These are phyloP conservation scores for Hyaloscypha finlandica DNA, from an alignment of 495 filamentous ascomycete species.

Conservation along the genomic window DNA sequence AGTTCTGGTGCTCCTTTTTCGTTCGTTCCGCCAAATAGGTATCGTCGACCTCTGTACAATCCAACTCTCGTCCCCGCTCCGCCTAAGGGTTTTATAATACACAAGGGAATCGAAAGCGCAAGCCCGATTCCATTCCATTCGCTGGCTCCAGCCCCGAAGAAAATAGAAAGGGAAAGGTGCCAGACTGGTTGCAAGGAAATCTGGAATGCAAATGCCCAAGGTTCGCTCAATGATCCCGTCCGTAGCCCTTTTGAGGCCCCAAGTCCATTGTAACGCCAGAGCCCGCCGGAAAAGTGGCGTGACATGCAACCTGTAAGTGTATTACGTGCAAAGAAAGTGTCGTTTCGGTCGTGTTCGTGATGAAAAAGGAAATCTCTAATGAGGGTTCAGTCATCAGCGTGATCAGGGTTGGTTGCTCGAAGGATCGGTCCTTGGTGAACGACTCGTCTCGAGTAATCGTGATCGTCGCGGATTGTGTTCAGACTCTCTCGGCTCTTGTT, in stretches of 20 bases:
- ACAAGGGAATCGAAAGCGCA: background rate
- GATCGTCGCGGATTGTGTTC: conserved; percentile 55
- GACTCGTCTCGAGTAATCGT: conserved; percentile 53
- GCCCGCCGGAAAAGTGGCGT: background rate
- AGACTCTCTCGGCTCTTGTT: conserved; percentile 54
- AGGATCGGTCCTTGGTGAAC: conserved; percentile 45
- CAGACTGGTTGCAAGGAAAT: conserved; percentile 1
- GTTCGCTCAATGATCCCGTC: background rate
- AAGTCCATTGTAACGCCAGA: background rate
- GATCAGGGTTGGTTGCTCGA: conserved; percentile 54
- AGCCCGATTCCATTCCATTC: background rate
- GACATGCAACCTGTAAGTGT: background rate
- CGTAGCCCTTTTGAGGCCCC: background rate
- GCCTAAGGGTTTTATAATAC: background rate
- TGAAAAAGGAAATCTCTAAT: background rate
- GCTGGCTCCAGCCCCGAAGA: background rate
- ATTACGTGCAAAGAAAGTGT: conserved; percentile 3
- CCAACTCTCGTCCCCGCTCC: background rate
- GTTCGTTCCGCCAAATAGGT: background rate
- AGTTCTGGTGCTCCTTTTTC: background rate
- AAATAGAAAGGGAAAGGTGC: background rate
- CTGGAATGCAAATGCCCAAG: background rate
- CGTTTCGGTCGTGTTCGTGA: conserved; percentile 8
- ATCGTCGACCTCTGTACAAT: background rate
- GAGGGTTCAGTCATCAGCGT: conserved; percentile 1